Evolutionary conservation across 108 stramenopile genomes (phyloP).

Genomic region (Poteriospumella lacustris): DNA sequence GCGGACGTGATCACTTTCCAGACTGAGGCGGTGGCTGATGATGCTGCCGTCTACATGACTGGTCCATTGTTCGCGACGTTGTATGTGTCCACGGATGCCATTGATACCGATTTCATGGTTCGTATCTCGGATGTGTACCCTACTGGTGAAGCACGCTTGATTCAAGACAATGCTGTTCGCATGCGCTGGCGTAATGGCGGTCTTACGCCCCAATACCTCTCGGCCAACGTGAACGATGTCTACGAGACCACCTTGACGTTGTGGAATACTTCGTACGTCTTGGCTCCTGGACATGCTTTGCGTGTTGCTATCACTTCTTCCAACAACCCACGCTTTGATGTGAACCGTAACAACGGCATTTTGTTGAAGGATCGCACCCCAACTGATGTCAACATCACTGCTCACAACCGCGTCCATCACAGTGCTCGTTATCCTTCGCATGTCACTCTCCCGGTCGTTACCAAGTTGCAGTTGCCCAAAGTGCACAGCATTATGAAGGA

Average conservation of each 20-base stretch:
- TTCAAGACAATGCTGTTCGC: constrained; percentile 27
- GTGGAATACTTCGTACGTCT: constrained; percentile 34
- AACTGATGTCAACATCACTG: not conserved
- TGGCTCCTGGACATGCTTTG: constrained; percentile 29
- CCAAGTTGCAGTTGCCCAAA: not conserved
- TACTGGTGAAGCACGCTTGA: constrained; percentile 13
- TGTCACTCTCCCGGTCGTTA: constrained; percentile 27
- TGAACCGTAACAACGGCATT: constrained; percentile 23
- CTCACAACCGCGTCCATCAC: constrained; percentile 18
- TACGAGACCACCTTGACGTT: constrained; percentile 30
- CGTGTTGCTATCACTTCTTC: constrained; percentile 25
- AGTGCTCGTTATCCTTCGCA: not conserved
- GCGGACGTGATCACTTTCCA: constrained; percentile 30
- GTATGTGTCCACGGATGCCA: constrained; percentile 19
- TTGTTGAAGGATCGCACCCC: not conserved
- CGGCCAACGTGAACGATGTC: not conserved
- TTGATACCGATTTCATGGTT: constrained; percentile 37
- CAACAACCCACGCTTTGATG: constrained; percentile 27
- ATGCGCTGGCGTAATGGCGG: constrained; percentile 36
- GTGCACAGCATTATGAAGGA: not conserved
- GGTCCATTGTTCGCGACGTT: constrained; percentile 17
- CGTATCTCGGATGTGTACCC: constrained; percentile 35
- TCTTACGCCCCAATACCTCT: not conserved
- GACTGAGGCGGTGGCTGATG: constrained; percentile 1
- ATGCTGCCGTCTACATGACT: constrained; percentile 6